Percentiles rank a stretch among this genome's conserved stretches.
phyloP scores from a whole-genome alignment of 257 asterid genomes.

The Solanum paucissectum region DNA sequence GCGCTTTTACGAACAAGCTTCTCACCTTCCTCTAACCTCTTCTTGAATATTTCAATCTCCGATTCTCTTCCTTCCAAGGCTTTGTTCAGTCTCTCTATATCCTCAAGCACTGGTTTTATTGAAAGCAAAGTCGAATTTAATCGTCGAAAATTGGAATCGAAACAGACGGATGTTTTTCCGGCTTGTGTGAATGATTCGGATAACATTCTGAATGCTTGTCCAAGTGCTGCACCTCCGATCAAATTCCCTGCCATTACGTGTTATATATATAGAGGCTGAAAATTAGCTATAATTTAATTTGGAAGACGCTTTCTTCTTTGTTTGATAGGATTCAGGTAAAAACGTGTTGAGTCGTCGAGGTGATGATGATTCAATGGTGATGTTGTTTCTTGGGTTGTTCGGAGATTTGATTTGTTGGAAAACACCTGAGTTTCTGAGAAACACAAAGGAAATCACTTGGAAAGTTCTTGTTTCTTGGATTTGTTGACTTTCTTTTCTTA shows the following conservation, averaged over 20 bases:
- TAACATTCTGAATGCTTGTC: constrained; percentile 1
- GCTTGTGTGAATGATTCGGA: background rate
- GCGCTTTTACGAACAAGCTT: constrained; percentile 9
- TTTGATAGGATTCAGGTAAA: background rate
- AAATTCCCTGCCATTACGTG: constrained; percentile 1
- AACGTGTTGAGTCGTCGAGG: background rate
- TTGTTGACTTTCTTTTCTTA: background rate
- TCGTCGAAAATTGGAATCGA: constrained; percentile 8
- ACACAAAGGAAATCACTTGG: background rate
- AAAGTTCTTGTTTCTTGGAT: background rate
- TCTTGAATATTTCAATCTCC: constrained; percentile 6
- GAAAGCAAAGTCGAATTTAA: constrained; percentile 1
- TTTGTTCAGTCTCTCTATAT: constrained; percentile 17
- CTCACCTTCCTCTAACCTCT: constrained; percentile 8
- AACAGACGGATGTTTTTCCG: constrained; percentile 2
- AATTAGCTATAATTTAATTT: background rate
- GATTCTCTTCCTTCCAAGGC: constrained; percentile 8
- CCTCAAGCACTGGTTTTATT: constrained; percentile 15
- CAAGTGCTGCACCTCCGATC: constrained; percentile 1
- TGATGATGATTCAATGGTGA: background rate
- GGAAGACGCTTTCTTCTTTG: background rate
- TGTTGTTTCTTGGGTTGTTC: background rate
- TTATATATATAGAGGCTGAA: background rate
- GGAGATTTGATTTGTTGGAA: background rate
- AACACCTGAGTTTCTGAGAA: background rate